A percentile compares a stretch with the other conserved stretches of the same genome.
phyloP scores from a whole-genome alignment of 2,329 filamentous ascomycete genomes.

The Colletotrichum sp. region DNA sequence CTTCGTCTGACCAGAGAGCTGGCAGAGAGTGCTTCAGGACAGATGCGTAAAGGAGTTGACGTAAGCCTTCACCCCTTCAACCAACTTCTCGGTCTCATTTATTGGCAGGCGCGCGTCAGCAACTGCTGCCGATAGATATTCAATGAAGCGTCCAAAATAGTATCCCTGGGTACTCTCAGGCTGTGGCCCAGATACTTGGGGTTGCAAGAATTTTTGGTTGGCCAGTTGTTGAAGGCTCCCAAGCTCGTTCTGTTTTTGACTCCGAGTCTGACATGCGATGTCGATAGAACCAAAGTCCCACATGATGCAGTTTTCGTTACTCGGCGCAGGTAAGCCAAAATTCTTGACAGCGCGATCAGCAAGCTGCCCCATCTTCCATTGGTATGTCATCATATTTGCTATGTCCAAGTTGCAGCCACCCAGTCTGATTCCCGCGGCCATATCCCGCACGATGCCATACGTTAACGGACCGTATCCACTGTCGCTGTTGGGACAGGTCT shows the following conservation, averaged over 20 bases:
- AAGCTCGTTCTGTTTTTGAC: not conserved
- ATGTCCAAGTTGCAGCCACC: not conserved
- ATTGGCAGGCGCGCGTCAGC: not conserved
- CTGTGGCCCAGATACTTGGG: not conserved
- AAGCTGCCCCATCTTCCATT: not conserved
- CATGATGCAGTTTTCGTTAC: not conserved
- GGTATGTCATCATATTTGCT: not conserved
- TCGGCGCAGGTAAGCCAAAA: not conserved
- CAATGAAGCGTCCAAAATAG: not conserved
- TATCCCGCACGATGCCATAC: not conserved
- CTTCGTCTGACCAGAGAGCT: not conserved
- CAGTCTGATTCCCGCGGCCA: not conserved
- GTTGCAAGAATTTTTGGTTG: not conserved
- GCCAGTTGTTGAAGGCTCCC: not conserved
- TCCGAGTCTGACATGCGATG: not conserved
- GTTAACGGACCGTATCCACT: not conserved
- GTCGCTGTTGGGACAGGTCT: not conserved
- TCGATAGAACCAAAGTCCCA: not conserved
- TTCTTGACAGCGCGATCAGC: not conserved
- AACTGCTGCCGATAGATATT: not conserved
- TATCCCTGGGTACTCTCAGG: not conserved
- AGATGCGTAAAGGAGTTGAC: not conserved
- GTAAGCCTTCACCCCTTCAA: not conserved
- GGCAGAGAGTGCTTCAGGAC: not conserved
- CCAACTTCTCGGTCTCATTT: not conserved